Evolutionary conservation across 2,329 filamentous ascomycete species (phyloP), one percentile per base, ranked within the genome.

Genomic region (Trichoderma sp.): DNA sequence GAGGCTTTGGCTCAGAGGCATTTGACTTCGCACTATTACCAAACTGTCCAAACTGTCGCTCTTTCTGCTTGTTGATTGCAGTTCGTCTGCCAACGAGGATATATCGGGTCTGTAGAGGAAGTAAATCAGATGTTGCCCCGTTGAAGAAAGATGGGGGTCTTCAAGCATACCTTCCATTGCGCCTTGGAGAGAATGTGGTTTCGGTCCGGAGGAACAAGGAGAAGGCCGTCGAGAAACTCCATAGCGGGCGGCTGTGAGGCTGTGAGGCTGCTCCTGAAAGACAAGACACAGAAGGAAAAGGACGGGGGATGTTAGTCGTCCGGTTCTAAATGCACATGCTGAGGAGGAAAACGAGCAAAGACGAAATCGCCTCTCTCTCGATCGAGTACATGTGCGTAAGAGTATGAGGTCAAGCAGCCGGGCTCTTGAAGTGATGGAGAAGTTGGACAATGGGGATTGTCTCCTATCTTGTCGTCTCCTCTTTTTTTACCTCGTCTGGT

Each of bases 51-150:
- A 79, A 73, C 67, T 81, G 80, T 32, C 79, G 76, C 53, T 84
- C 82, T 75, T 82, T 81, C 60, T 71, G 58, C 47, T 63, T 63
- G 68, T 39, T 56, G 65, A 66, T 73, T 34, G 80, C 74, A 71
- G 73, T 75, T 69, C 79, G 79, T 70, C 78, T 77, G 70, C 88
- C 88, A 71, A 90, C 82, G 71, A 89, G 83, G 62, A 91, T 85
- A 79, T 88, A 90, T 80, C 89, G 88, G 77, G 85, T 76, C 89
- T 91, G 77, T n/a, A 47, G 14, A 30, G 32, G 30, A 43, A n/a
- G 24, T 34, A 32, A 24, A 61, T 71, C 62, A 61, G 56, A 36
- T 18, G n/a, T 9, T 28, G 21, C 24, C n/a, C 21, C 15, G 11
- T 4, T 12, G 14, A 12, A 28, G 39, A 26, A 28, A 28, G 26